Percentiles rank a stretch among this genome's conserved stretches.
Evolutionary conservation across 2,329 filamentous ascomycete genomes (phyloP).

Genomic region (Penicillium digitatum): DNA sequence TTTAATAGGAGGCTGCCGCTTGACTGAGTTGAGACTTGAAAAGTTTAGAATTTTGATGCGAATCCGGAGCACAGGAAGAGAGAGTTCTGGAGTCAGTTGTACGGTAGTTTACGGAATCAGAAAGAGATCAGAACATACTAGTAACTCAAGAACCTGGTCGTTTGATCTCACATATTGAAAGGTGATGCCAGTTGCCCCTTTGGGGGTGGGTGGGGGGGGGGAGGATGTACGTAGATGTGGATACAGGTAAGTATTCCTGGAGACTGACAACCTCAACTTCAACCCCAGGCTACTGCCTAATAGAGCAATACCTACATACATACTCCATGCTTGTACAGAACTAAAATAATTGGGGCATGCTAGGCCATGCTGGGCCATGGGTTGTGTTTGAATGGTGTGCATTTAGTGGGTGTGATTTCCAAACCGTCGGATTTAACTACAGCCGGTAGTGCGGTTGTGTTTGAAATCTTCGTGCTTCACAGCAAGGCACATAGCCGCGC

Average conservation of each 20-base stretch:
- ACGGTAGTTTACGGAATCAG: background rate
- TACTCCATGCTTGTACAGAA: too few species aligned
- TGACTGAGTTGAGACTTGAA: background rate
- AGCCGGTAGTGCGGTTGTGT: background rate
- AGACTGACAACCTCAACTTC: background rate
- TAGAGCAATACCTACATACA: background rate
- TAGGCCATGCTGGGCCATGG: background rate
- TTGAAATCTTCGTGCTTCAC: background rate
- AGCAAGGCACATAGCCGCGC: background rate
- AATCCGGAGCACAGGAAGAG: background rate
- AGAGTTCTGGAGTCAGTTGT: background rate
- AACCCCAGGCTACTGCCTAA: slow-evolving; percentile 1
- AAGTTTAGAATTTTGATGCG: background rate
- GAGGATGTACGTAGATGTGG: background rate
- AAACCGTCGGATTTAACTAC: background rate
- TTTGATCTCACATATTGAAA: background rate
- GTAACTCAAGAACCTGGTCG: background rate
- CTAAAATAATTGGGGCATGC: background rate
- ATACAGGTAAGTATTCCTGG: background rate
- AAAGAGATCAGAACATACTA: background rate
- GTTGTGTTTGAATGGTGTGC: background rate
- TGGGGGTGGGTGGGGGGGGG: background rate
- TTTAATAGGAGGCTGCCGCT: background rate
- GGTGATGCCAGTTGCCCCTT: background rate
- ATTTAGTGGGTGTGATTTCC: background rate